These are phyloP conservation scores for Starmera pachycereana DNA, from an alignment of 805 yeast species.

Conservation along the genomic window DNA sequence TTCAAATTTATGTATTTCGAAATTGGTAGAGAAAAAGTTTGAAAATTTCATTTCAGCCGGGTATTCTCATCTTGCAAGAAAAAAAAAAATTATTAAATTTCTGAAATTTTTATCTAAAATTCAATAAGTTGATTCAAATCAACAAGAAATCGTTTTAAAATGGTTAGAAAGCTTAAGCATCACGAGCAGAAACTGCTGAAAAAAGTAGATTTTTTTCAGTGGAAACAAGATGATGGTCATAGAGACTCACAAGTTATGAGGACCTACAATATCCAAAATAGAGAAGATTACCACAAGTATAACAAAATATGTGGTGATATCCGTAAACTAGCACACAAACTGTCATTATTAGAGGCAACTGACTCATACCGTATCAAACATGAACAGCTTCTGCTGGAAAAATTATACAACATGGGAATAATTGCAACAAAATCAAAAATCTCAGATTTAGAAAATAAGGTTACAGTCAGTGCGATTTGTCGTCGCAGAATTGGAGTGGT, in stretches of 20 bases:
- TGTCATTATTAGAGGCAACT: slow-evolving; percentile 74
- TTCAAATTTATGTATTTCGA: too few relatives aligned
- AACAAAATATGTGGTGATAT: slow-evolving; percentile 89
- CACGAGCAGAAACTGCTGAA: slow-evolving; percentile 92
- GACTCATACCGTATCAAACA: slow-evolving; percentile 85
- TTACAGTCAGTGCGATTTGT: slow-evolving; percentile 87
- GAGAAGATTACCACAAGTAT: slow-evolving; percentile 94
- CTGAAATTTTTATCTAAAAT: too few relatives aligned
- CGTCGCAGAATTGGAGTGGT: slow-evolving; percentile 89
- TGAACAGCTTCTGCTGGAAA: slow-evolving; percentile 80
- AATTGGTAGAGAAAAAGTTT: too few relatives aligned
- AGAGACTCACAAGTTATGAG: slow-evolving; percentile 96
- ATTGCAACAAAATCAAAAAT: slow-evolving; percentile 82
- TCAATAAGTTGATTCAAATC: too few relatives aligned
- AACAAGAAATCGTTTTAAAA: slow-evolving; percentile 17
- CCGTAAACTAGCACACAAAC: slow-evolving; percentile 74
- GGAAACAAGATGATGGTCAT: slow-evolving; percentile 95
- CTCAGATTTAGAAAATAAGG: slow-evolving; percentile 82
- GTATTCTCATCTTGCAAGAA: too few relatives aligned
- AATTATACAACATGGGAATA: slow-evolving; percentile 81
- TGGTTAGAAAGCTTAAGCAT: slow-evolving; percentile 85
- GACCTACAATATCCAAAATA: slow-evolving; percentile 83
- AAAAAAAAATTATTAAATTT: too few relatives aligned
- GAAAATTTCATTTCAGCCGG: too few relatives aligned
- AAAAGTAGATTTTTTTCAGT: slow-evolving; percentile 93